Percentiles rank a stretch among this genome's conserved stretches.
phyloP scores from a whole-genome alignment of 176 grass and related monocot genomes.

The Tuctoria greenei region DNA sequence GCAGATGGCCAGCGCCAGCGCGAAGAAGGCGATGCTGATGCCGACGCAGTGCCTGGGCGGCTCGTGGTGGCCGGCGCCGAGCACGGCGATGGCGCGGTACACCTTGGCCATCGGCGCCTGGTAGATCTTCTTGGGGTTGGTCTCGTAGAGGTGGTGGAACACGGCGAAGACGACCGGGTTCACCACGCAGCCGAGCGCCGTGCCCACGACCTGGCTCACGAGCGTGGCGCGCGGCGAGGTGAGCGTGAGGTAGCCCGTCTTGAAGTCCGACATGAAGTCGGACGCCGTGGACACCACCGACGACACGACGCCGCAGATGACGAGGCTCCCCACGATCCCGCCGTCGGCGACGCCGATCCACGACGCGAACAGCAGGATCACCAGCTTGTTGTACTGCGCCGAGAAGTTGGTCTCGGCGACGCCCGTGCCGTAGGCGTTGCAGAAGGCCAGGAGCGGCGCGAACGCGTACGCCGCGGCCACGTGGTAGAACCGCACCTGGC shows the following conservation, averaged over 20 bases:
- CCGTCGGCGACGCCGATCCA: slow-evolving; percentile 47
- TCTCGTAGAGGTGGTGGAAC: slow-evolving; percentile 61
- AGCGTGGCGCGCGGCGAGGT: slow-evolving; percentile 67
- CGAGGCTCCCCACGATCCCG: slow-evolving; percentile 63
- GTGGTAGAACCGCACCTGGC: slow-evolving; percentile 64
- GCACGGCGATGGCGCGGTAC: slow-evolving; percentile 65
- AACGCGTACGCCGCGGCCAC: slow-evolving; percentile 57
- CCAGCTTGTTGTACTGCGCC: slow-evolving; percentile 67
- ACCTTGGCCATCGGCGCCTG: slow-evolving; percentile 60
- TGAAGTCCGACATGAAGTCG: slow-evolving; percentile 77
- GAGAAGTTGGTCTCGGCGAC: slow-evolving; percentile 73
- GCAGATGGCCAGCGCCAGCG: slow-evolving; percentile 39
- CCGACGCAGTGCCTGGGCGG: slow-evolving; percentile 54
- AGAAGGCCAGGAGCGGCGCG: slow-evolving; percentile 73
- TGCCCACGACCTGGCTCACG: slow-evolving; percentile 71
- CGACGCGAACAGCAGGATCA: slow-evolving; percentile 65
- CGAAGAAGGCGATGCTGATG: slow-evolving; percentile 53
- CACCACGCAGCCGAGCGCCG: slow-evolving; percentile 54
- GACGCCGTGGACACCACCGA: slow-evolving; percentile 65
- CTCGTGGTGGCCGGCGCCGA: slow-evolving; percentile 52
- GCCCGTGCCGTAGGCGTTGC: slow-evolving; percentile 79
- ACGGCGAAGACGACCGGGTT: slow-evolving; percentile 64
- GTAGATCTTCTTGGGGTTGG: slow-evolving; percentile 29
- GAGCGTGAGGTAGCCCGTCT: slow-evolving; percentile 75
- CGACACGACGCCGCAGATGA: slow-evolving; percentile 64